Evolutionary conservation across 176 grass and related monocot genomes (phyloP).

Genomic region (Ensete glaucum): DNA sequence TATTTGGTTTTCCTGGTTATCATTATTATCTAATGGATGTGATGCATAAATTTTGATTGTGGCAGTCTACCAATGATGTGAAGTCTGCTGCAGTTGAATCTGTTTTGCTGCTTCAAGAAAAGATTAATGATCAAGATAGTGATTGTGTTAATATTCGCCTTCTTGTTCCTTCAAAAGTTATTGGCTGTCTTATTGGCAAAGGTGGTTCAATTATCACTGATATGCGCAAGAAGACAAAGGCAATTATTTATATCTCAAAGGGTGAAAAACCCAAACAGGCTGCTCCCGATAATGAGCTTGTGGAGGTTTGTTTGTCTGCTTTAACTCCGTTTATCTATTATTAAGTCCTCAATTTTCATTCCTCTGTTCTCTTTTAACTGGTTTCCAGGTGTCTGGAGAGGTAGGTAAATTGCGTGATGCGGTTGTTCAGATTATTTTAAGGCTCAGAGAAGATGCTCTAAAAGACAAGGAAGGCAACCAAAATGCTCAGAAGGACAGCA

Average conservation of each 20-base stretch:
- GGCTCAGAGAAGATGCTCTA: constrained; percentile 83
- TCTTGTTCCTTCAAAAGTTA: constrained; percentile 66
- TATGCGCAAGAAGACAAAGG: constrained; percentile 78
- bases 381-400: constrained; percentile 69
- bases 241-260: constrained; percentile 81
- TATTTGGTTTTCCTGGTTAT: constrained; percentile 12
- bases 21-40: constrained; percentile 14
- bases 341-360: not conserved
- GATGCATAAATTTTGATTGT: constrained; percentile 10
- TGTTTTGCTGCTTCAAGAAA: constrained; percentile 82
- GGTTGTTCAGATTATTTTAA: constrained; percentile 79
- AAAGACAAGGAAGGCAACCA: constrained; percentile 64
- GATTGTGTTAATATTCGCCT: constrained; percentile 58
- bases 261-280: constrained; percentile 60
- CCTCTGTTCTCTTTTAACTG: constrained; percentile 1
- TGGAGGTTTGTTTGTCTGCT: constrained; percentile 48
- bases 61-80: constrained; percentile 70
- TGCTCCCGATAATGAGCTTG: constrained; percentile 73
- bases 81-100: constrained; percentile 94
- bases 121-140: constrained; percentile 66
- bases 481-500: constrained; percentile 64
- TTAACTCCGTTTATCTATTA: constrained; percentile 13
- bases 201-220: constrained; percentile 86
- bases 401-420: constrained; percentile 76
- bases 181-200: constrained; percentile 97